Evolutionary conservation across 371 early-diverging fungal species (phyloP).

Genomic region (Mucor velutinosus): DNA sequence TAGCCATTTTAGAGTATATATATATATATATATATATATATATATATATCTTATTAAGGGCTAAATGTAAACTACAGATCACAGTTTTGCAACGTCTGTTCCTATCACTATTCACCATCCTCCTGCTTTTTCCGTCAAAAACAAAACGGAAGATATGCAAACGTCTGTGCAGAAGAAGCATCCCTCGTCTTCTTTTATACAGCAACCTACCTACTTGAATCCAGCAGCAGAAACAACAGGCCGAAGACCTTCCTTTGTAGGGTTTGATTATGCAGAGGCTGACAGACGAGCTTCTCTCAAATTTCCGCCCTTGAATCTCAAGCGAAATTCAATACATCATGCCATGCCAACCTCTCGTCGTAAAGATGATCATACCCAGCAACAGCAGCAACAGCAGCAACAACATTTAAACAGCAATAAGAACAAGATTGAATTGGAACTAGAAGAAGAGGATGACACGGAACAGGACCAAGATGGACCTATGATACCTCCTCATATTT

Average conservation of each 20-base stretch:
- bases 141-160: conserved; percentile 1
- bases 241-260: conserved; percentile 7
- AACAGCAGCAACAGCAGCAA: neutral
- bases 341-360: neutral
- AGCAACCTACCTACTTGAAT: neutral
- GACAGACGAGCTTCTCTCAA: conserved; percentile 17
- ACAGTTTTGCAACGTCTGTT: conserved; percentile 5
- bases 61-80: neutral
- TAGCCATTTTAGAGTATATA: neutral
- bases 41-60: neutral
- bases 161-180: conserved; percentile 1
- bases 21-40: no score
- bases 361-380: neutral
- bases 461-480: conserved; percentile 29
- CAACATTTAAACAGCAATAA: neutral
- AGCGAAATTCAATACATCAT: neutral
- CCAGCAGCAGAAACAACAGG: neutral
- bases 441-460: conserved; percentile 4
- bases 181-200: conserved; percentile 3
- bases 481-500: conserved; percentile 43
- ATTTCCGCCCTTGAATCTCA: conserved; percentile 10
- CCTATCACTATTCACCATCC: neutral
- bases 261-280: conserved; percentile 18
- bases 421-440: conserved; percentile 3
- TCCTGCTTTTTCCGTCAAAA: neutral